Conservation (phyloP, 176 grass and related monocot genomes). For the Themeda triandra region DNA sequence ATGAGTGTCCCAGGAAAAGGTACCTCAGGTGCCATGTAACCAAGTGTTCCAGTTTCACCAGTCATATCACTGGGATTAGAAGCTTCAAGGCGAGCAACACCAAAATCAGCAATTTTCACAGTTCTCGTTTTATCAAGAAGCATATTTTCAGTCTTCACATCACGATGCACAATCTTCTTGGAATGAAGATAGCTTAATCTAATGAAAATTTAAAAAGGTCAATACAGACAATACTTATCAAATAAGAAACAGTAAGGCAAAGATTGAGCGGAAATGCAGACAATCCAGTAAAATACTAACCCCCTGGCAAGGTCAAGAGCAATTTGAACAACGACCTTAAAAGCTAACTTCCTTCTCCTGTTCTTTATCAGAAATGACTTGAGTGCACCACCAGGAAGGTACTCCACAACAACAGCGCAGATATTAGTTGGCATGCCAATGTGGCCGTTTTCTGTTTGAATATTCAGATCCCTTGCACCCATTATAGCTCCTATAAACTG, state of each 20-base stretch:
- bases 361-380: slow-evolving; percentile 97
- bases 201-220: background rate
- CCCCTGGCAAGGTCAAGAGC: slow-evolving; percentile 86
- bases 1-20: background rate
- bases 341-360: slow-evolving; percentile 82
- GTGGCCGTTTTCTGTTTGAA: slow-evolving; percentile 79
- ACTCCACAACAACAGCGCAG: slow-evolving; percentile 91
- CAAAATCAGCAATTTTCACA: slow-evolving; percentile 94
- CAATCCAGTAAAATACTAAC: slow-evolving; percentile 25
- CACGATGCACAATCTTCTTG: slow-evolving; percentile 88
- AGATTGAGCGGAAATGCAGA: background rate
- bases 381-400: slow-evolving; percentile 79
- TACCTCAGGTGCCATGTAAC: slow-evolving; percentile 99
- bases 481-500: slow-evolving; percentile 97
- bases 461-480: slow-evolving; percentile 80
- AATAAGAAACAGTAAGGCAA: background rate
- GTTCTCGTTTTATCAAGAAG: slow-evolving; percentile 90
- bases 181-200: slow-evolving; percentile 97
- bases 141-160: slow-evolving; percentile 98
- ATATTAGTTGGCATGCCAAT: slow-evolving; percentile 82
- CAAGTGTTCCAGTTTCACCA: slow-evolving; percentile 90
- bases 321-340: slow-evolving; percentile 90
- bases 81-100: slow-evolving; percentile 88
- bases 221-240: background rate
- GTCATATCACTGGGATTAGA: slow-evolving; percentile 94